Conservation (phyloP, 2,329 filamentous ascomycete species). For the Macroventuria anomochaeta region DNA sequence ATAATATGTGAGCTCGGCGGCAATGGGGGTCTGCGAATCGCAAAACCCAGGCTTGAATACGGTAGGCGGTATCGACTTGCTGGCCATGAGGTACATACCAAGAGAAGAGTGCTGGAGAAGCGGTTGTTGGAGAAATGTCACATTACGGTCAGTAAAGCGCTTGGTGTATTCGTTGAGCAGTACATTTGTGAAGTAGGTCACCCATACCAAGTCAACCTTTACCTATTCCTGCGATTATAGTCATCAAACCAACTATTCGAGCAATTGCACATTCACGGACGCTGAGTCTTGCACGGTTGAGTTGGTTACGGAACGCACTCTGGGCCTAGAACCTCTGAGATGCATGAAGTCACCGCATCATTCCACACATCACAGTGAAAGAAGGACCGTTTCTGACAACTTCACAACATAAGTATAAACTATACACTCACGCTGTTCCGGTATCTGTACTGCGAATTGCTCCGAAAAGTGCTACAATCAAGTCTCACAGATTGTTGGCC, state of each 20-base stretch:
- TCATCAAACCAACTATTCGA: constrained; percentile 11
- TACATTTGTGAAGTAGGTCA: neutral
- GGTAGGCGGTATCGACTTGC: constrained; percentile 15
- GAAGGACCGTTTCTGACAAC: constrained; percentile 9
- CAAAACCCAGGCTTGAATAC: constrained; percentile 23
- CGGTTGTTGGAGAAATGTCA: constrained; percentile 16
- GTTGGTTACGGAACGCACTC: constrained; percentile 1
- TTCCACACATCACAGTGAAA: neutral
- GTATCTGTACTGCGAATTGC: too few relatives aligned
- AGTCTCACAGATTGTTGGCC: too few relatives aligned
- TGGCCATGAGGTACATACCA: constrained; percentile 22
- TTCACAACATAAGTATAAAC: neutral
- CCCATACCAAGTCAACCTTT: neutral
- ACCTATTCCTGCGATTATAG: constrained; percentile 8
- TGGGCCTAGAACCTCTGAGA: neutral
- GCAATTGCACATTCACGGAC: neutral
- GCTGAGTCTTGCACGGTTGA: neutral
- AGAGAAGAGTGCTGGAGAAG: constrained; percentile 23
- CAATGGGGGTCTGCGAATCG: constrained; percentile 18
- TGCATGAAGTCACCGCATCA: constrained; percentile 11
- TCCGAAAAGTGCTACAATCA: too few relatives aligned
- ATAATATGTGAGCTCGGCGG: constrained; percentile 16
- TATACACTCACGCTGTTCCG: neutral
- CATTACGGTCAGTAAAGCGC: neutral
- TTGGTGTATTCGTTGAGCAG: neutral